A percentile compares a stretch with the other conserved stretches of the same genome.
phyloP scores from a whole-genome alignment of 306 rosid species.

The Mimosa bimucronata region DNA sequence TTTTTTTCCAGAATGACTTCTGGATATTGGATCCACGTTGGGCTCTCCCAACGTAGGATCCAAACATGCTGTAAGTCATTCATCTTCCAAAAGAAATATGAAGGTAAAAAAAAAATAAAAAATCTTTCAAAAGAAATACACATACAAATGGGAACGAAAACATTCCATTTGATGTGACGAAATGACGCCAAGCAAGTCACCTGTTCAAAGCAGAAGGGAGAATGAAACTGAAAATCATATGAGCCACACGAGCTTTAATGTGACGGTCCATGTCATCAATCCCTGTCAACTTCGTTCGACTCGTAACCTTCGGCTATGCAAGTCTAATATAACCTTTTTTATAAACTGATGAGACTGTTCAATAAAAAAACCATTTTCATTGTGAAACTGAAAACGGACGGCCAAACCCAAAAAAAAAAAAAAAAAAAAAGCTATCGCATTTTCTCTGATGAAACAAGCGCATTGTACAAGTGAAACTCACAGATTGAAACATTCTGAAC shows the following conservation, averaged over 20 bases:
- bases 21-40: no score
- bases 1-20: no score
- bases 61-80: no score
- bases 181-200: background rate
- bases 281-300: background rate
- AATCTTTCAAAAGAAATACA: no score
- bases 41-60: no score
- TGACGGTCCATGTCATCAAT: background rate
- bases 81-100: no score
- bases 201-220: background rate
- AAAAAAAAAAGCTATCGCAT: background rate
- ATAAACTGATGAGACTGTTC: background rate
- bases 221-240: background rate
- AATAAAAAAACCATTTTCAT: background rate
- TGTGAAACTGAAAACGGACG: background rate
- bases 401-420: no score
- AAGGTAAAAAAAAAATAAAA: no score
- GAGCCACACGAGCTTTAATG: background rate
- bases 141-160: no score
- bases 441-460: background rate
- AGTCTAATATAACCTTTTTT: background rate
- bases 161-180: no score
- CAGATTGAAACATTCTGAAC: background rate
- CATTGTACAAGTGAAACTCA: background rate
- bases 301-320: background rate